These are phyloP conservation scores for Cladosporium sp. DNA, from an alignment of 2,329 filamentous ascomycete genomes.

Conservation along the genomic window DNA sequence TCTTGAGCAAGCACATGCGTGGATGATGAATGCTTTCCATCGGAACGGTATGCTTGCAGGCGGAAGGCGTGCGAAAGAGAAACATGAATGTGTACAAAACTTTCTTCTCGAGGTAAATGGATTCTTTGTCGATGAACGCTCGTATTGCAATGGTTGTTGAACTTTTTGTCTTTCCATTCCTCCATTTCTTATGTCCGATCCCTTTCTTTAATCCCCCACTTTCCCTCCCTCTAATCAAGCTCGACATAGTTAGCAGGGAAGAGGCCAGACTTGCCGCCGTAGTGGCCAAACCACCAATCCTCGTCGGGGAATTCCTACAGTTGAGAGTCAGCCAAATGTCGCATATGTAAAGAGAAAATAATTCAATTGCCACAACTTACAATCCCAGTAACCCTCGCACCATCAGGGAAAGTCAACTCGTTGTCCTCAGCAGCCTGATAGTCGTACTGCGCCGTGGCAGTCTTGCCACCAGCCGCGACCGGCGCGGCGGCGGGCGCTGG, in stretches of 20 bases:
- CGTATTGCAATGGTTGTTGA: neutral
- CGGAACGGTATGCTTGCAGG: too few species aligned
- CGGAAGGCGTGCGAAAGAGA: too few species aligned
- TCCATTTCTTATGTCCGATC: too few species aligned
- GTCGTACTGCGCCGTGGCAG: constrained; percentile 84
- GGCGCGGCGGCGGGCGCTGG: constrained; percentile 26
- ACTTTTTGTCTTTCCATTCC: too few species aligned
- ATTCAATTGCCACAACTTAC: constrained; percentile 48
- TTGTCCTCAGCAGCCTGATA: constrained; percentile 98
- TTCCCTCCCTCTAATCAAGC: constrained; percentile 33
- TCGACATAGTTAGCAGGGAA: constrained; percentile 61
- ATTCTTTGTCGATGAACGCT: neutral
- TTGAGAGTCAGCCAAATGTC: constrained; percentile 5
- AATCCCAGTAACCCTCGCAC: constrained; percentile 73
- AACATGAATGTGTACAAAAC: too few species aligned
- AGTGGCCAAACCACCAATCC: constrained; percentile 97
- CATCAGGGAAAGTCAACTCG: constrained; percentile 78
- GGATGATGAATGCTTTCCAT: too few species aligned
- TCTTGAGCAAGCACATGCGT: too few species aligned
- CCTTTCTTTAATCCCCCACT: too few species aligned
- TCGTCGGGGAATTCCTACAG: constrained; percentile 88
- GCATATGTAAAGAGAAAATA: constrained; percentile 30
- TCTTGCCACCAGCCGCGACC: constrained; percentile 46
- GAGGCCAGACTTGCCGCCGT: constrained; percentile 72
- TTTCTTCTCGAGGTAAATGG: too few species aligned